A percentile compares a stretch with the other conserved stretches of the same genome.
Conservation (phyloP, 2,329 filamentous ascomycete genomes). For the Podosphaera leucotricha region DNA sequence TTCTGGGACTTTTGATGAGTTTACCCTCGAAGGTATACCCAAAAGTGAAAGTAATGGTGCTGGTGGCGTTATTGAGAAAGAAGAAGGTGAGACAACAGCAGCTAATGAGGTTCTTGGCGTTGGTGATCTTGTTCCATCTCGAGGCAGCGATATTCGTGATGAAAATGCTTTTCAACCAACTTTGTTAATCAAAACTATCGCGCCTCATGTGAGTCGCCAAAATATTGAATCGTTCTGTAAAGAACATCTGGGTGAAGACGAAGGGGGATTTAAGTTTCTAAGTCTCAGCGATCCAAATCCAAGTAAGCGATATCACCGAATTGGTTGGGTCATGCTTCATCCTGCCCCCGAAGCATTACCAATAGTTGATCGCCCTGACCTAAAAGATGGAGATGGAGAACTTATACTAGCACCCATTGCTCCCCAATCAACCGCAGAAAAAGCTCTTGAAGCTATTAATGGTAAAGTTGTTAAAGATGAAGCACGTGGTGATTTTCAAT, state of each 20-base stretch:
- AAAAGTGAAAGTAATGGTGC: slow-evolving; percentile 79
- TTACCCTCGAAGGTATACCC: slow-evolving; percentile 78
- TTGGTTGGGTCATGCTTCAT: slow-evolving; percentile 95
- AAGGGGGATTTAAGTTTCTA: slow-evolving; percentile 86
- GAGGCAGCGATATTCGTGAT: slow-evolving; percentile 69
- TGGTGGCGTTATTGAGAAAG: slow-evolving; percentile 71
- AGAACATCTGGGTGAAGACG: slow-evolving; percentile 73
- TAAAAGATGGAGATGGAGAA: slow-evolving; percentile 37
- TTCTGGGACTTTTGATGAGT: slow-evolving; percentile 72
- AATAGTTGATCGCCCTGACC: slow-evolving; percentile 47
- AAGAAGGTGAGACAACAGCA: slow-evolving; percentile 82
- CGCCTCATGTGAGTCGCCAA: slow-evolving; percentile 78
- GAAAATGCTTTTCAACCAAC: slow-evolving; percentile 77
- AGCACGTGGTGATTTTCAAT: slow-evolving; percentile 82
- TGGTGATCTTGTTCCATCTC: slow-evolving; percentile 65
- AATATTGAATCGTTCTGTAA: slow-evolving; percentile 90
- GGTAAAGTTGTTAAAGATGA: slow-evolving; percentile 94
- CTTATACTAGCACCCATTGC: slow-evolving; percentile 22
- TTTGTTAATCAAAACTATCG: slow-evolving; percentile 91
- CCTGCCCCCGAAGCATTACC: slow-evolving; percentile 44
- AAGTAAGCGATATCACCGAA: slow-evolving; percentile 87
- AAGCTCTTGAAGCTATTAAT: slow-evolving; percentile 81
- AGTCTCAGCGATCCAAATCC: slow-evolving; percentile 94
- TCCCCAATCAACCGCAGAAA: slow-evolving; percentile 44
- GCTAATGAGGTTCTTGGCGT: slow-evolving; percentile 84